A percentile compares a stretch with the other conserved stretches of the same genome.
These are phyloP conservation scores for Exophiala xenobiotica DNA, from an alignment of 2,329 filamentous ascomycete species.

Conservation along the genomic window DNA sequence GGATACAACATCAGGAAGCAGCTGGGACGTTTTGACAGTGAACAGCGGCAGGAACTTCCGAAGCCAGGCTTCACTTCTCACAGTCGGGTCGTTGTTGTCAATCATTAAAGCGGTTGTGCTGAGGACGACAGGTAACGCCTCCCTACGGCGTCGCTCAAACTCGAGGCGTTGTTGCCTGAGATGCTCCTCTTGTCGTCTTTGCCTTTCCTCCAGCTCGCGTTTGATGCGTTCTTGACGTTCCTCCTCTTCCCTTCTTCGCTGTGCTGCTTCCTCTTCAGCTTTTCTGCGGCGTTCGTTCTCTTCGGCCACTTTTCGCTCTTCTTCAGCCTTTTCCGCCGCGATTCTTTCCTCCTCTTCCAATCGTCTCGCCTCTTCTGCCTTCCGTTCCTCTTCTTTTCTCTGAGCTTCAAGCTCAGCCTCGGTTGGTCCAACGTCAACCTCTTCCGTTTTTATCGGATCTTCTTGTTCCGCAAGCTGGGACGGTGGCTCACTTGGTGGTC, in stretches of 20 bases:
- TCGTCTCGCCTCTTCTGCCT: constrained; percentile 14
- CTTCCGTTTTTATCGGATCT: constrained; percentile 27
- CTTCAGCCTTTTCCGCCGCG: too few relatives aligned
- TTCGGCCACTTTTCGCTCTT: constrained; percentile 37
- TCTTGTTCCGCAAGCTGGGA: constrained; percentile 26
- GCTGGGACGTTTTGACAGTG: constrained; percentile 44
- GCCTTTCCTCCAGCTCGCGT: constrained; percentile 41
- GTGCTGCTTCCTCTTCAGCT: constrained; percentile 41
- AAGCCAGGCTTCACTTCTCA: constrained; percentile 45
- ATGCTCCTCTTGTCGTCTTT: constrained; percentile 43
- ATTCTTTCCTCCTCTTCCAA: constrained; percentile 20
- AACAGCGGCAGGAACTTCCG: constrained; percentile 48
- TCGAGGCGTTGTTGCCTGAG: constrained; percentile 43
- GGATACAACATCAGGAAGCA: constrained; percentile 40
- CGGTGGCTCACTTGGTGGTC: constrained; percentile 17
- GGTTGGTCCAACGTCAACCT: constrained; percentile 21
- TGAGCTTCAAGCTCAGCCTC: constrained; percentile 16
- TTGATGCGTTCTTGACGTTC: constrained; percentile 42
- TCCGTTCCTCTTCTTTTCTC: constrained; percentile 21
- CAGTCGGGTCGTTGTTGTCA: constrained; percentile 43
- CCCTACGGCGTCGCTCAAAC: constrained; percentile 46
- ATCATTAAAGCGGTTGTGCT: constrained; percentile 46
- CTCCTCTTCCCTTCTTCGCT: constrained; percentile 47
- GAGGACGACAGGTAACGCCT: constrained; percentile 47
- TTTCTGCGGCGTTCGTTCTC: constrained; percentile 38